phyloP scores from a whole-genome alignment of 257 asterid species.

The Solanum neorickii region DNA sequence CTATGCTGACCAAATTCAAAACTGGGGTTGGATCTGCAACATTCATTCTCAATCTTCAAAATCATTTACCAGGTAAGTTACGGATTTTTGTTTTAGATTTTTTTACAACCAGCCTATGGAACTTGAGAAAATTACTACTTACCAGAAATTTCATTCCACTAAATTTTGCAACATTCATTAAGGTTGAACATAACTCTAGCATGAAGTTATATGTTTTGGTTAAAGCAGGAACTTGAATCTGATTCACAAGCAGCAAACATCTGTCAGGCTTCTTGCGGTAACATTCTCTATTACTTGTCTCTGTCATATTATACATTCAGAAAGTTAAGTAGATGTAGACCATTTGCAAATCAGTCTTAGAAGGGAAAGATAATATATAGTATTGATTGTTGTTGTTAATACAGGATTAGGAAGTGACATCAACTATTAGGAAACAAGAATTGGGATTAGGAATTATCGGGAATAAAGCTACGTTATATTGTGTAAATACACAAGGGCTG shows the following conservation, averaged over 20 bases:
- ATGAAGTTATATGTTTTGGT: background rate
- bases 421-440: background rate
- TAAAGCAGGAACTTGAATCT: conserved; percentile 59
- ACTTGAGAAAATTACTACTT: background rate
- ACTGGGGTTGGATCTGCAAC: conserved; percentile 97
- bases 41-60: conserved; percentile 45
- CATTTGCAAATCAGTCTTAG: background rate
- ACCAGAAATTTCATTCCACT: background rate
- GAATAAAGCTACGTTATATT: background rate
- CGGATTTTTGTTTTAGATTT: background rate
- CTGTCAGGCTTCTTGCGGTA: conserved; percentile 76
- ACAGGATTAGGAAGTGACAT: background rate
- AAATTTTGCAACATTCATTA: background rate
- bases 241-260: conserved; percentile 56
- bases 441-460: background rate
- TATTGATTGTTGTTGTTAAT: background rate
- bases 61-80: conserved; percentile 59
- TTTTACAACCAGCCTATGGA: background rate
- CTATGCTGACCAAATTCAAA: conserved; percentile 59
- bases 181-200: background rate
- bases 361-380: background rate
- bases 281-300: background rate
- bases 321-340: background rate
- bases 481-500: background rate
- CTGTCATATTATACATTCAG: background rate